Evolutionary conservation across 768 basidiomycete genomes (phyloP).

Genomic region (Lyophyllum atratum): DNA sequence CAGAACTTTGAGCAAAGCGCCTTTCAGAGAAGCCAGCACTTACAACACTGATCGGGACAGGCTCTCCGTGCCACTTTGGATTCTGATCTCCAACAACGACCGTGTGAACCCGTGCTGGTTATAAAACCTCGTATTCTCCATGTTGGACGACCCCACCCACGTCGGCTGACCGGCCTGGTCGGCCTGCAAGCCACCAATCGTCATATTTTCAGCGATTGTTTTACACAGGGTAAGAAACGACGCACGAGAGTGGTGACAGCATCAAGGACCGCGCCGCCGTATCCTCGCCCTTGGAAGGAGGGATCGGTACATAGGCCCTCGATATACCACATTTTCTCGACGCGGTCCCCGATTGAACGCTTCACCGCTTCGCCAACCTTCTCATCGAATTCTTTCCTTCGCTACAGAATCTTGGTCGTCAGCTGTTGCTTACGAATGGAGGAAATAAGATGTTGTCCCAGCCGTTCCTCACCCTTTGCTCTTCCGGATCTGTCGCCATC

Average conservation of each 20-base stretch:
- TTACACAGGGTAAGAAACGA: neutral
- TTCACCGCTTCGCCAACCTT: conserved; percentile 19
- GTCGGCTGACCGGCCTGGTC: conserved; percentile 21
- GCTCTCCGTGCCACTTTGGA: conserved; percentile 26
- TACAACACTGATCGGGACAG: conserved; percentile 29
- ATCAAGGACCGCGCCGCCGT: conserved; percentile 29
- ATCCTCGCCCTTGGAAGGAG: conserved; percentile 25
- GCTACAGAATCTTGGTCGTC: conserved; percentile 8
- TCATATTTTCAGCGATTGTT: neutral
- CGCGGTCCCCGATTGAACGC: conserved; percentile 19
- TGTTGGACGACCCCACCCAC: conserved; percentile 28
- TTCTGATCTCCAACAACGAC: conserved; percentile 26
- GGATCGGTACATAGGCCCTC: conserved; percentile 28
- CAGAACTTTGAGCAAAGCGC: neutral
- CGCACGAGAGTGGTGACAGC: conserved; percentile 22
- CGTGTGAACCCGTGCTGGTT: conserved; percentile 21
- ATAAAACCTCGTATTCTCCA: conserved; percentile 19
- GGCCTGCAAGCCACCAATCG: conserved; percentile 16
- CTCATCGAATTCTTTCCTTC: conserved; percentile 13
- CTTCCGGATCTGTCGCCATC: neutral
- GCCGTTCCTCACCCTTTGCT: neutral
- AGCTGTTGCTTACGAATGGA: neutral
- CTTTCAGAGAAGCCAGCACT: conserved; percentile 3
- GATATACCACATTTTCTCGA: conserved; percentile 29
- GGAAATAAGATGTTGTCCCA: neutral